Conservation (phyloP, 2,329 filamentous ascomycete genomes). For the Trichoderma semiorbis region DNA sequence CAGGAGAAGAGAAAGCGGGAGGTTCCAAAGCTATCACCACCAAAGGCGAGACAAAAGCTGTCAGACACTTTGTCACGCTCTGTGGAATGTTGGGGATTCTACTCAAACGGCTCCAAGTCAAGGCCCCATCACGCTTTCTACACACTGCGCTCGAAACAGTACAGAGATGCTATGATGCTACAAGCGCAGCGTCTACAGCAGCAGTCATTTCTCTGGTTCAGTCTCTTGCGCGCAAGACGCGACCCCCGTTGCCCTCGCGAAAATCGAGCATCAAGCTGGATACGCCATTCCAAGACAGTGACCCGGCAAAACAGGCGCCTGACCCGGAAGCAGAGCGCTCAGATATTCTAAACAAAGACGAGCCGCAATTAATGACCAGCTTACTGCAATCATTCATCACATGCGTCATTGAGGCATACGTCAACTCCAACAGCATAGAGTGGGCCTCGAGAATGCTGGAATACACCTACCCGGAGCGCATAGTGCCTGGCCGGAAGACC, state of each 20-base stretch:
- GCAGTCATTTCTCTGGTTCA: slow-evolving; percentile 69
- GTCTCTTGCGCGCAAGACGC: slow-evolving; percentile 62
- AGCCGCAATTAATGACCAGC: slow-evolving; percentile 59
- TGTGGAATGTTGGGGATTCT: slow-evolving; percentile 70
- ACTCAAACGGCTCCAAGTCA: slow-evolving; percentile 71
- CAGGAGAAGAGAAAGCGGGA: slow-evolving; percentile 19
- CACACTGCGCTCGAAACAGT: slow-evolving; percentile 73
- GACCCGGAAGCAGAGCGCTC: slow-evolving; percentile 54
- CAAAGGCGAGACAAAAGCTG: slow-evolving; percentile 13
- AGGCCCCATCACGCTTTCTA: slow-evolving; percentile 73
- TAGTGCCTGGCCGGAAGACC: slow-evolving; percentile 59
- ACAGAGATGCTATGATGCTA: slow-evolving; percentile 60
- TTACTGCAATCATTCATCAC: slow-evolving; percentile 76
- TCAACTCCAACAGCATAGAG: slow-evolving; percentile 57
- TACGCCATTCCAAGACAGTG: slow-evolving; percentile 54
- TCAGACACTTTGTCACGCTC: slow-evolving; percentile 62
- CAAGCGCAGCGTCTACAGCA: slow-evolving; percentile 63
- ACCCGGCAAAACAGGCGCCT: slow-evolving; percentile 53
- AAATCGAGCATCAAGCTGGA: slow-evolving; percentile 56
- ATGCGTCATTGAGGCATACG: slow-evolving; percentile 70
- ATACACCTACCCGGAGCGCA: slow-evolving; percentile 60
- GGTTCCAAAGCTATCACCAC: slow-evolving; percentile 21
- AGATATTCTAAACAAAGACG: slow-evolving; percentile 44
- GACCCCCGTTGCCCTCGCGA: slow-evolving; percentile 59
- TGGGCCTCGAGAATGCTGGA: slow-evolving; percentile 67